phyloP scores from a whole-genome alignment of 495 filamentous ascomycete species.

The Lasiosphaeria ovina region DNA sequence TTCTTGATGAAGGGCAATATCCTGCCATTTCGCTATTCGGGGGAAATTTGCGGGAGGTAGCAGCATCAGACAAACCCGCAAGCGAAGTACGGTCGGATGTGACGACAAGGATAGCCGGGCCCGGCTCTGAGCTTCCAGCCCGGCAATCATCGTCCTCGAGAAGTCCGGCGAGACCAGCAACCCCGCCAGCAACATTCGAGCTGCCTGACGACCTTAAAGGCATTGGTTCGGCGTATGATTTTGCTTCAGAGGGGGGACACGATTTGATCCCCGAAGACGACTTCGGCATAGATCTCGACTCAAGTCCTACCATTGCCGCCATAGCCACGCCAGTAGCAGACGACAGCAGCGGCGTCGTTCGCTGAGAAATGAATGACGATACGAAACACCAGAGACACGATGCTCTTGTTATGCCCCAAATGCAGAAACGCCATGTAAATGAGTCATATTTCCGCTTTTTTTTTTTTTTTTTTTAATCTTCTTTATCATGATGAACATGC shows the following conservation, averaged over 20 bases:
- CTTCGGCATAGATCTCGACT: constrained; percentile 5
- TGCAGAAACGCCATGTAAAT: too few relatives aligned
- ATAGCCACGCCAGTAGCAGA: constrained; percentile 1
- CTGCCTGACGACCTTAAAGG: constrained; percentile 25
- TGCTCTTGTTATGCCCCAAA: too few relatives aligned
- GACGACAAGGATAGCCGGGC: neutral
- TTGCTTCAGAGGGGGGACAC: neutral
- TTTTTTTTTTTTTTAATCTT: too few relatives aligned
- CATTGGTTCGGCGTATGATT: constrained; percentile 21
- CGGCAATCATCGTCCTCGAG: neutral
- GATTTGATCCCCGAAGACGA: constrained; percentile 16
- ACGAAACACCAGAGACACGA: neutral
- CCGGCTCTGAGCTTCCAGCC: neutral
- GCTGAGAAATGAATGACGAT: neutral
- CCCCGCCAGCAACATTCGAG: neutral
- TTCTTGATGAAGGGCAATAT: neutral
- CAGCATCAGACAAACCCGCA: neutral
- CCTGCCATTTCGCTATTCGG: neutral
- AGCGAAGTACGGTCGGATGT: neutral
- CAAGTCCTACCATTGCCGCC: neutral
- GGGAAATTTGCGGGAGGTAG: neutral
- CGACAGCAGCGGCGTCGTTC: neutral
- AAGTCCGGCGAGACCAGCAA: neutral
- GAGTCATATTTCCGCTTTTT: too few relatives aligned
- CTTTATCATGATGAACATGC: too few relatives aligned